Base-by-base conservation (phyloP, 2,329 filamentous ascomycete species). In the Biscogniauxia sp. region DNA sequence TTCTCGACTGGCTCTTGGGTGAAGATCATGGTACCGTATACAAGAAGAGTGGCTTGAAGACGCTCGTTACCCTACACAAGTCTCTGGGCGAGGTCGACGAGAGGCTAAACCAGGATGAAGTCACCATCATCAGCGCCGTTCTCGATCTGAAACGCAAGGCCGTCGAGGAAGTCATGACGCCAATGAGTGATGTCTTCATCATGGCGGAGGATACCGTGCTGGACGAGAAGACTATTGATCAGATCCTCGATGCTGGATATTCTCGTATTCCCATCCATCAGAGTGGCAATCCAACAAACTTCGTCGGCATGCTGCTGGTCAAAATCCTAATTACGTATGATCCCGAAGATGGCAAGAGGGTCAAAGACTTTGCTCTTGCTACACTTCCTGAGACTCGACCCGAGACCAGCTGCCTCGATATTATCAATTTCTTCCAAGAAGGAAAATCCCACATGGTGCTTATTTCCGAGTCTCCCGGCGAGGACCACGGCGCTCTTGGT, bases 301-400 rank as follows among this genome's bases (percentile, higher is more conserved):
- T 97, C 76, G 89, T 98, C 28, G 95, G 95, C 65, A 99, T 99
- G 94, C 85, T 99, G 6, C 81, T 99, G 9, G 95, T 99, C 74
- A 99, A 99, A 81, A 98, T 98, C 72, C 85, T 99, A 63, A 99
- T 99, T 71, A 98, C 95, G 0, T 99, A 99, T 74, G 95, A 99
- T 67, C 95, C 95, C 0, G 95, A 99, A 75, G 95, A 99, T 72
- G 86, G 85, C 72, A 91, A 90, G 71, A 87, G 87, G 20, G 95
- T 99, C 41, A 85, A 89, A 63, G 94, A 98, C 63, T 97, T 99
- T 73, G 88, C 93, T 7, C 82, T 99, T 55, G 95, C 95, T 15
- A 97, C 95, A 0, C 85, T 99, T 6, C 95, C 96, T 1, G 95
- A 99, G 76, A 99, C 95, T 0, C 87, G 92, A 9, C 92, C 95